Conservation (phyloP, 1,139 yeast species). For the Pichia sp. region DNA sequence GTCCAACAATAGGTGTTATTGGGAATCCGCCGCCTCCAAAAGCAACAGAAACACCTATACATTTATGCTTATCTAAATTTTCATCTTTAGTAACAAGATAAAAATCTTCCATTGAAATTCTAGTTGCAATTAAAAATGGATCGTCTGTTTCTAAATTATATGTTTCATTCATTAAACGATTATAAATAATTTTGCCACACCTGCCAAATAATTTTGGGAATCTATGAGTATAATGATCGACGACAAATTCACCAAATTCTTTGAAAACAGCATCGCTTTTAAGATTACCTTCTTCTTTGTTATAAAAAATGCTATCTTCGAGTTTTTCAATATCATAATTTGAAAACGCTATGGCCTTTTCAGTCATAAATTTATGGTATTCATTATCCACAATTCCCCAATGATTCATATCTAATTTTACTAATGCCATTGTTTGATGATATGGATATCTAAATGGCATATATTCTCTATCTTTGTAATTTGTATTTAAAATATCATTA, state of each 20-base stretch:
- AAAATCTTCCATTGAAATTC: conserved; percentile 48
- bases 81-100: conserved; percentile 36
- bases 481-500: conserved; percentile 35
- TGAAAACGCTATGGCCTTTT: conserved; percentile 37
- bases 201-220: conserved; percentile 44
- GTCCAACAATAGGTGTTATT: conserved; percentile 37
- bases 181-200: conserved; percentile 32
- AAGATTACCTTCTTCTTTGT: conserved; percentile 32
- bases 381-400: conserved; percentile 50
- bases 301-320: conserved; percentile 31
- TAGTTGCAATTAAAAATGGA: conserved; percentile 42
- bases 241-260: conserved; percentile 42
- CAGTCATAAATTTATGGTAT: conserved; percentile 41
- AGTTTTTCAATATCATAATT: conserved; percentile 33
- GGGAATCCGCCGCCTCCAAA: conserved; percentile 55
- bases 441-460: conserved; percentile 54
- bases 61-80: conserved; percentile 37
- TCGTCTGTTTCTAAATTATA: conserved; percentile 43
- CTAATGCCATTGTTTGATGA: conserved; percentile 51
- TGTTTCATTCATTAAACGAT: conserved; percentile 40
- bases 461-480: conserved; percentile 48
- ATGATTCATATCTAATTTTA: conserved; percentile 44
- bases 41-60: conserved; percentile 49
- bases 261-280: conserved; percentile 32
- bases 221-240: conserved; percentile 38